A percentile compares a stretch with the other conserved stretches of the same genome.
phyloP scores from a whole-genome alignment of 805 yeast species.

The Barnettozyma californica region DNA sequence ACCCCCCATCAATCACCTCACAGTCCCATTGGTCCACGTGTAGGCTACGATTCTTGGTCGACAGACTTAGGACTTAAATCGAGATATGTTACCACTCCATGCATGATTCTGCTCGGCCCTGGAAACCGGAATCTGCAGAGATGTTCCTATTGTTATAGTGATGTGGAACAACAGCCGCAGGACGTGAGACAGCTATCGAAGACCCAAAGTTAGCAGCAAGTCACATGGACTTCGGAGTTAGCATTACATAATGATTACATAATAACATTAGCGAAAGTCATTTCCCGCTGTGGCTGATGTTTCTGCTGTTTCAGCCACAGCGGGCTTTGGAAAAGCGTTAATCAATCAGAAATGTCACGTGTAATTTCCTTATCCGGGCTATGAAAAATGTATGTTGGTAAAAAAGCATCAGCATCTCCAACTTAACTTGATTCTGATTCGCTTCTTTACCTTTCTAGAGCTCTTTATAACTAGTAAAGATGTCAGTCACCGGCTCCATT shows the following conservation, averaged over 20 bases:
- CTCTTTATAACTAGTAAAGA: neutral
- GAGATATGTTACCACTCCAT: no score
- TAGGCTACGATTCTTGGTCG: no score
- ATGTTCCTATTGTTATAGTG: no score
- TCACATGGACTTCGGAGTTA: no score
- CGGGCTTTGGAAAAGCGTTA: conserved; percentile 1
- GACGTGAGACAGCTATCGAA: no score
- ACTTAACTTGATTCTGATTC: neutral
- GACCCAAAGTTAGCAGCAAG: no score
- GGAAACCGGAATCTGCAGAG: no score
- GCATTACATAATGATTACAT: no score
- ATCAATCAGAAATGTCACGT: conserved; percentile 3
- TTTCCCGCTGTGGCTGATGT: no score
- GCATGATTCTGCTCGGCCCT: no score
- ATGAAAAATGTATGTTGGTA: neutral
- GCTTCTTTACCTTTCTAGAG: neutral
- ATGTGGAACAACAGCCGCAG: no score
- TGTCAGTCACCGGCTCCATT: conserved; percentile 22
- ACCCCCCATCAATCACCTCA: neutral
- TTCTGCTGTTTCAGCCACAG: conserved; percentile 1
- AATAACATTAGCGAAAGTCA: neutral
- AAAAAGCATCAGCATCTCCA: neutral
- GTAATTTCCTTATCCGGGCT: conserved; percentile 3
- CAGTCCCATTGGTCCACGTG: neutral
- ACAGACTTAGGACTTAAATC: no score